A percentile compares a stretch with the other conserved stretches of the same genome.
These are phyloP conservation scores for Trichoderma pleuroti DNA, from an alignment of 2,329 filamentous ascomycete species.

Conservation along the genomic window DNA sequence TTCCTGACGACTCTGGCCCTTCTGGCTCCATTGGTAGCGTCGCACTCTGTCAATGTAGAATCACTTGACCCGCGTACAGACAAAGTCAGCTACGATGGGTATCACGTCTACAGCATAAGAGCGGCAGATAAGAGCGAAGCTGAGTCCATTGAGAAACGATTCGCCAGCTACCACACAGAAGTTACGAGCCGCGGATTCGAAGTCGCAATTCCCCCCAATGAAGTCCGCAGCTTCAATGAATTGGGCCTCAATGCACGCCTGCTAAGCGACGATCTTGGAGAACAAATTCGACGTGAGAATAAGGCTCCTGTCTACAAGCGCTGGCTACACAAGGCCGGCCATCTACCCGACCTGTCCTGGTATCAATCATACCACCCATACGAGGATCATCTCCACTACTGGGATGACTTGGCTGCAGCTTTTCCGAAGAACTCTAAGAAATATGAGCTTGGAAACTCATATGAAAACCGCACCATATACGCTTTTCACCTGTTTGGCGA, in stretches of 20 bases:
- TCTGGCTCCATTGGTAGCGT: background rate
- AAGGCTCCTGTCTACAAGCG: background rate
- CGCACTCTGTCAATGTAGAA: background rate
- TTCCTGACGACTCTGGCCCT: background rate
- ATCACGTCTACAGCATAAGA: slow-evolving; percentile 2
- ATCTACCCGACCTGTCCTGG: slow-evolving; percentile 34
- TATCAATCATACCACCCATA: slow-evolving; percentile 54
- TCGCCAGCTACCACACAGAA: background rate
- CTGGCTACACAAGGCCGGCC: background rate
- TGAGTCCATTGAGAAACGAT: background rate
- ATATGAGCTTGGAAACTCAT: slow-evolving; percentile 47
- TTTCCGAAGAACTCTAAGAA: slow-evolving; percentile 46
- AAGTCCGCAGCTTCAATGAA: background rate
- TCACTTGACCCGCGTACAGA: background rate
- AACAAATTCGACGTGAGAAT: background rate
- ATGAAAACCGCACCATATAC: slow-evolving; percentile 52
- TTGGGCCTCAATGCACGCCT: background rate
- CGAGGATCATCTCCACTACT: slow-evolving; percentile 47
- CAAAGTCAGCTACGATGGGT: slow-evolving; percentile 4
- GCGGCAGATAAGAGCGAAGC: background rate
- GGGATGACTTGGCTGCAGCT: slow-evolving; percentile 40
- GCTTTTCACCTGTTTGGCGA: slow-evolving; percentile 57
- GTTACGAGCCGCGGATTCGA: background rate
- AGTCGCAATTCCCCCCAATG: background rate
- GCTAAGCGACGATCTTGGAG: background rate